A percentile compares a stretch with the other conserved stretches of the same genome.
Conservation (phyloP, 306 rosid species). For the Medicago ruthenica region DNA sequence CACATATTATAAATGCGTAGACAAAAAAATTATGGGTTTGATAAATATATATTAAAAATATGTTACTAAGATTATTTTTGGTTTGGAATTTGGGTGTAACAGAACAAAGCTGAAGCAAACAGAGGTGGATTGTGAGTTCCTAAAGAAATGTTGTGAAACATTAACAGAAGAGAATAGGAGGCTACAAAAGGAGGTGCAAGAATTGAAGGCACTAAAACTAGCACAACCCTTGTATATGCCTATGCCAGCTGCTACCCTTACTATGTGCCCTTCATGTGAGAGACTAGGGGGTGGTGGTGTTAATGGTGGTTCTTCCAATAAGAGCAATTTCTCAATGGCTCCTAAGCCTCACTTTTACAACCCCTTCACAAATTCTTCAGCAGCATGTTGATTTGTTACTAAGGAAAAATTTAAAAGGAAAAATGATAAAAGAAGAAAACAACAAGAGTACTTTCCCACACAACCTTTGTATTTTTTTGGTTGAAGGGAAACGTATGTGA, state of each 20-base stretch:
- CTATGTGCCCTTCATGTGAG: conserved; percentile 95
- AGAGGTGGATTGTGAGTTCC: conserved; percentile 86
- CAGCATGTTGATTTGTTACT: conserved; percentile 72
- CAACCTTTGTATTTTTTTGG: conserved; percentile 73
- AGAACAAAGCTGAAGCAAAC: conserved; percentile 98
- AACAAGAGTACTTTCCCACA: conserved; percentile 28
- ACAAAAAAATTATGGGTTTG: too few species aligned
- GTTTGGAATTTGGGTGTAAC: conserved; percentile 13
- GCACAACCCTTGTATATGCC: conserved; percentile 85
- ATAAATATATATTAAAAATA: neutral
- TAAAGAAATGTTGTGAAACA: conserved; percentile 93
- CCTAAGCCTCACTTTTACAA: conserved; percentile 82
- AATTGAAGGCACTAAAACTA: conserved; percentile 75
- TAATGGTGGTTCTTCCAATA: conserved; percentile 49
- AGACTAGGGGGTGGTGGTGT: conserved; percentile 52
- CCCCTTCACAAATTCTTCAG: conserved; percentile 85
- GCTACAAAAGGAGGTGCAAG: conserved; percentile 87
- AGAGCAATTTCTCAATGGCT: conserved; percentile 71
- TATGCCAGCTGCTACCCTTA: conserved; percentile 88
- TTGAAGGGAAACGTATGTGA: conserved; percentile 56
- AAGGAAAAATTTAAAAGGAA: neutral
- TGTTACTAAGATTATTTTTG: neutral
- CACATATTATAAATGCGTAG: too few species aligned
- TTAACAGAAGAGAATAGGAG: conserved; percentile 85
- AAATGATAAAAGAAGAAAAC: neutral